Evolutionary conservation across 768 basidiomycete species (phyloP).

Genomic region (Tephrocybe rancida): DNA sequence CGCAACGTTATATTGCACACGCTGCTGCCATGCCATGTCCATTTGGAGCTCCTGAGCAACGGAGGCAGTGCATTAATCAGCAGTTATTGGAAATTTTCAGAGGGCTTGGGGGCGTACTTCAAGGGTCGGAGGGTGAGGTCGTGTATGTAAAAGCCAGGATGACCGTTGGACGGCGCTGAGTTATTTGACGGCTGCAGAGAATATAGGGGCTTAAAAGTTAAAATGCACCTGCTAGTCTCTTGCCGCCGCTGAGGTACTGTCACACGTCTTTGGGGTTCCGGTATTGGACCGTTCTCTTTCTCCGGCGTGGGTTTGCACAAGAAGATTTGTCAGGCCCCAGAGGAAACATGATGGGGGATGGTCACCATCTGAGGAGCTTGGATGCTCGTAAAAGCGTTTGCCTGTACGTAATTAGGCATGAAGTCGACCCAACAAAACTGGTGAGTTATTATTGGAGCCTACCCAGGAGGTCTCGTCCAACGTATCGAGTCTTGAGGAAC

Average conservation of each 20-base stretch:
- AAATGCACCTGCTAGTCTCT: slow-evolving; percentile 57
- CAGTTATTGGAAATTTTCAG: not conserved
- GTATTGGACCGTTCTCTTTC: slow-evolving; percentile 68
- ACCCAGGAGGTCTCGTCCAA: slow-evolving; percentile 68
- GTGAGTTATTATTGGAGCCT: slow-evolving; percentile 1
- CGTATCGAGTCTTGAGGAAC: slow-evolving; percentile 49
- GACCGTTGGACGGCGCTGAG: slow-evolving; percentile 68
- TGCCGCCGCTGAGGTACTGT: slow-evolving; percentile 61
- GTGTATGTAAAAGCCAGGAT: slow-evolving; percentile 74
- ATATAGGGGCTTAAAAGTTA: not conserved
- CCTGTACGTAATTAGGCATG: slow-evolving; percentile 35
- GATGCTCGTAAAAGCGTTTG: slow-evolving; percentile 60
- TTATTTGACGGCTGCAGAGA: not conserved
- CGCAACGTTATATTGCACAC: slow-evolving; percentile 54
- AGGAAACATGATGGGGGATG: not conserved
- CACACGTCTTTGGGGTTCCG: slow-evolving; percentile 53
- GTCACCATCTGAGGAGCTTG: slow-evolving; percentile 41
- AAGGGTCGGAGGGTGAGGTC: slow-evolving; percentile 57
- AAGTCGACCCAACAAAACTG: not conserved
- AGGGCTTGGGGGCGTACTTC: slow-evolving; percentile 47
- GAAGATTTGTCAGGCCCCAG: not conserved
- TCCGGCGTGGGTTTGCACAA: slow-evolving; percentile 39
- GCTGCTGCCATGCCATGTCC: slow-evolving; percentile 54
- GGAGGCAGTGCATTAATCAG: slow-evolving; percentile 1
- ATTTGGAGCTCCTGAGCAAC: slow-evolving; percentile 56